phyloP scores from a whole-genome alignment of 495 filamentous ascomycete species.

The Aspergillus heteromorphus region DNA sequence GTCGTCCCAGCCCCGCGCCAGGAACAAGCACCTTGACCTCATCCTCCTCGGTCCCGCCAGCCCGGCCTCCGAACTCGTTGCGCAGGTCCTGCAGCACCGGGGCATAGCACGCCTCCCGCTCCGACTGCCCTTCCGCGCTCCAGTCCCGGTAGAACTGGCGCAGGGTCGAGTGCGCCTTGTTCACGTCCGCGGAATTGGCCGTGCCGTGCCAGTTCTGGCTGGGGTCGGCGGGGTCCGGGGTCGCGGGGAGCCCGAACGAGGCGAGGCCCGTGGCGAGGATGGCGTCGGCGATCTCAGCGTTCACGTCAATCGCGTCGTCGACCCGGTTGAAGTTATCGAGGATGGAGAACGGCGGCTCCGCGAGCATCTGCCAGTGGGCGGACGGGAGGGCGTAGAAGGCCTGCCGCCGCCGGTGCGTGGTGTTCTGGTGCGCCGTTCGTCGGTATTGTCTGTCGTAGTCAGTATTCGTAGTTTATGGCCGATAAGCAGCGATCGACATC shows the following conservation, averaged over 20 bases:
- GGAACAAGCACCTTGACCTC: constrained; percentile 71
- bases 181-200: constrained; percentile 65
- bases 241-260: constrained; percentile 52
- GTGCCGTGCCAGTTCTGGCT: constrained; percentile 55
- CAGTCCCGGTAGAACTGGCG: constrained; percentile 95
- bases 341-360: constrained; percentile 73
- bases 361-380: constrained; percentile 73
- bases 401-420: constrained; percentile 82
- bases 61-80: constrained; percentile 42
- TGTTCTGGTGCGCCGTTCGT: constrained; percentile 73
- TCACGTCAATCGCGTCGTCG: constrained; percentile 83
- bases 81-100: constrained; percentile 63
- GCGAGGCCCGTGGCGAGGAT: constrained; percentile 64
- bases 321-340: constrained; percentile 68
- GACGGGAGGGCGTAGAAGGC: constrained; percentile 87
- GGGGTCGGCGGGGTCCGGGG: constrained; percentile 27
- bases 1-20: constrained; percentile 80
- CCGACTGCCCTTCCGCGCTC: constrained; percentile 68
- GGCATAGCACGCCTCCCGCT: constrained; percentile 69
- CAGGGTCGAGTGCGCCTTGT: constrained; percentile 86
- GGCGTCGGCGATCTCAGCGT: constrained; percentile 73
- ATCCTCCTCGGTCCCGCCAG: constrained; percentile 13
- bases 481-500: no score
- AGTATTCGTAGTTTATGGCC: no score
- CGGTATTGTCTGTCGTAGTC: constrained; percentile 65